These are phyloP conservation scores for Phylloporus sp. DNA, from an alignment of 1,284 basidiomycete species.

Conservation along the genomic window DNA sequence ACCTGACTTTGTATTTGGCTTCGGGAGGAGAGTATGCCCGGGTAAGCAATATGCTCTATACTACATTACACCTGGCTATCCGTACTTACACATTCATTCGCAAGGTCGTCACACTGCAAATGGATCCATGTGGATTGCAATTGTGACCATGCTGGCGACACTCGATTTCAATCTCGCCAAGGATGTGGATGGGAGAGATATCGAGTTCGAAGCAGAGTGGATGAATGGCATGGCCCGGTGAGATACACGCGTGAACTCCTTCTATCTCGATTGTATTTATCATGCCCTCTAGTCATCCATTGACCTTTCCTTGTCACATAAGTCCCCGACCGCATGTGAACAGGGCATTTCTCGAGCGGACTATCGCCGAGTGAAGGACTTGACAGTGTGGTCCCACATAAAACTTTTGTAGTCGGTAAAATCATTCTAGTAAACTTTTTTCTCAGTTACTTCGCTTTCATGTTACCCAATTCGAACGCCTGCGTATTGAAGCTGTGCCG, in stretches of 20 bases:
- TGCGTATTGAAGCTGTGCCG: no score
- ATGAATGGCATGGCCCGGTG: conserved; percentile 22
- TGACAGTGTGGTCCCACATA: no score
- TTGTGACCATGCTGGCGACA: conserved; percentile 35
- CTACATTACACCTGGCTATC: neutral
- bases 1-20: conserved; percentile 31
- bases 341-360: conserved; percentile 16
- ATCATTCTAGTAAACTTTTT: no score
- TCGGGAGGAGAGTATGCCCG: conserved; percentile 35
- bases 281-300: no score
- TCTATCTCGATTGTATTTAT: neutral
- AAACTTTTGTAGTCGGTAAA: no score
- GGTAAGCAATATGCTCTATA: conserved; percentile 14
- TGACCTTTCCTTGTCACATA: conserved; percentile 29
- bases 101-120: conserved; percentile 29
- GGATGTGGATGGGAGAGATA: conserved; percentile 23
- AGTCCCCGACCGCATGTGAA: conserved; percentile 20
- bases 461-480: no score
- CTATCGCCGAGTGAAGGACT: conserved; percentile 9
- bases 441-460: no score
- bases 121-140: conserved; percentile 28
- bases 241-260: neutral
- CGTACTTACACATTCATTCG: neutral
- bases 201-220: conserved; percentile 24
- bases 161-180: conserved; percentile 33